phyloP scores from a whole-genome alignment of 192 early-diverging fungal genomes.

The Coemansia sp. region DNA sequence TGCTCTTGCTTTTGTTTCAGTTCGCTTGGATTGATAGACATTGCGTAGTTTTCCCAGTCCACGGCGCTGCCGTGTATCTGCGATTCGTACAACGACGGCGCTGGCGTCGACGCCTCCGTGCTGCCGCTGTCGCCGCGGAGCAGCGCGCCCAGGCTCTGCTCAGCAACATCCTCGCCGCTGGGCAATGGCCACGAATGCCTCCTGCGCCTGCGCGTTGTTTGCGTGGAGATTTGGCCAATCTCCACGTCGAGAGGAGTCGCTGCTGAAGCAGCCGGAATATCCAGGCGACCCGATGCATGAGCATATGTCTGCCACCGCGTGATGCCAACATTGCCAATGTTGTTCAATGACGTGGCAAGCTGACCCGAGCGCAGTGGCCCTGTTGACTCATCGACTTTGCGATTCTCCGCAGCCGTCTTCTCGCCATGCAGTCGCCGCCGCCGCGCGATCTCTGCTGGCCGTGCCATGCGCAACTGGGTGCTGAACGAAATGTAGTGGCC shows the following conservation, averaged over 20 bases:
- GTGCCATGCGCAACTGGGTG: constrained; percentile 37
- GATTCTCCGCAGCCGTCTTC: not conserved
- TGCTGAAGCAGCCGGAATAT: no score
- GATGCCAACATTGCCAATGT: not conserved
- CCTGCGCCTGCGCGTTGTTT: not conserved
- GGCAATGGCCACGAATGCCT: constrained; percentile 7
- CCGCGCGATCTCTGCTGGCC: constrained; percentile 18
- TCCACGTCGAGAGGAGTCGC: not conserved
- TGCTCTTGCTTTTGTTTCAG: not conserved
- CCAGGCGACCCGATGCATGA: not conserved
- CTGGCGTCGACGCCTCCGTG: not conserved
- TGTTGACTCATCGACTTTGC: not conserved
- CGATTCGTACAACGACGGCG: not conserved
- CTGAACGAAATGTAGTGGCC: constrained; percentile 59
- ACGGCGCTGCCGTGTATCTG: constrained; percentile 12
- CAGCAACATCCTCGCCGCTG: not conserved
- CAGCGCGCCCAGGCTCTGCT: not conserved
- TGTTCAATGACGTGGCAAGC: not conserved
- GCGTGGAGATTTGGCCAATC: not conserved
- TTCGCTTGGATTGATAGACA: constrained; percentile 10
- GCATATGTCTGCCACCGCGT: constrained; percentile 1
- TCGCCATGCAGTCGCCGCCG: constrained; percentile 6
- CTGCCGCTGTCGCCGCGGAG: not conserved
- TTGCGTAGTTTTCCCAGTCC: constrained; percentile 18
- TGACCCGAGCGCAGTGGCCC: not conserved